A percentile compares a stretch with the other conserved stretches of the same genome.
Evolutionary conservation across 495 filamentous ascomycete species (phyloP).

Genomic region (Hypoxylon cercidicola): DNA sequence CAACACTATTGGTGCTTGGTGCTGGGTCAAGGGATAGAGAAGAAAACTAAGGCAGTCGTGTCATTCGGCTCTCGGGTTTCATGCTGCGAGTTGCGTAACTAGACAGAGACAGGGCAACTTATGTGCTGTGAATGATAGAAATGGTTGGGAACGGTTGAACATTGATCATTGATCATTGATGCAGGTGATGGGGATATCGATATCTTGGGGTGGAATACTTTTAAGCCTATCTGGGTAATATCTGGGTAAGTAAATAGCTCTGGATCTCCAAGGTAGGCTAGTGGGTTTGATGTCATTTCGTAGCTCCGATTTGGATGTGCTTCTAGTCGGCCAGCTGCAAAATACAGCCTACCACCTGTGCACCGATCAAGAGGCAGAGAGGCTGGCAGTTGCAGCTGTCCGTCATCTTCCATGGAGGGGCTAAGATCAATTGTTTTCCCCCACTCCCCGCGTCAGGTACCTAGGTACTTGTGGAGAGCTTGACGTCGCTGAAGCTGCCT

Average conservation of each 20-base stretch:
- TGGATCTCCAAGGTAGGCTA: slow-evolving; percentile 1
- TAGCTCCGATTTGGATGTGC: neutral
- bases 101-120: neutral
- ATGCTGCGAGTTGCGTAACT: slow-evolving; percentile 11
- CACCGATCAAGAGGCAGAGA: too few species aligned
- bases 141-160: slow-evolving; percentile 31
- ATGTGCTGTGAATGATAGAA: slow-evolving; percentile 4
- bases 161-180: slow-evolving; percentile 24
- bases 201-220: neutral
- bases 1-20: slow-evolving; percentile 13
- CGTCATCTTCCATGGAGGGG: slow-evolving; percentile 27
- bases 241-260: slow-evolving; percentile 8
- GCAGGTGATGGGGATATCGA: slow-evolving; percentile 1
- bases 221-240: slow-evolving; percentile 25
- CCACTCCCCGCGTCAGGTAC: slow-evolving; percentile 19
- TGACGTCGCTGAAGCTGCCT: slow-evolving; percentile 47
- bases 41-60: slow-evolving; percentile 5
- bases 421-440: neutral
- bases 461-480: slow-evolving; percentile 33
- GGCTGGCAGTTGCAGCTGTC: slow-evolving; percentile 21
- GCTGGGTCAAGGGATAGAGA: slow-evolving; percentile 28
- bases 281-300: neutral
- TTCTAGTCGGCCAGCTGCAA: too few species aligned
- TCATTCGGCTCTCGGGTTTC: slow-evolving; percentile 5
- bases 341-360: too few species aligned